Base-by-base conservation (phyloP, 192 early-diverging fungal genomes). In the Linnemannia hyalina region DNA sequence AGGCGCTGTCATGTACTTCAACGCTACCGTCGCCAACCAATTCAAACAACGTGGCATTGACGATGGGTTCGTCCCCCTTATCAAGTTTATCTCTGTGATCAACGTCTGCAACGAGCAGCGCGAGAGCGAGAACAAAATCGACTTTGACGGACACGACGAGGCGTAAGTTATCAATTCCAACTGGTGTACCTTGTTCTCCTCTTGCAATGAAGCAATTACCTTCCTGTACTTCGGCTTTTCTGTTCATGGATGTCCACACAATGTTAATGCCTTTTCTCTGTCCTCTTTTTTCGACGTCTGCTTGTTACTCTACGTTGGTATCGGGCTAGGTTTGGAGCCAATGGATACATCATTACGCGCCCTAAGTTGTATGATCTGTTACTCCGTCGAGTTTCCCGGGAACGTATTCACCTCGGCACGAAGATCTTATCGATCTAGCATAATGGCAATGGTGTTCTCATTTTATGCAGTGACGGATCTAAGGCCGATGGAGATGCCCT, bases 401-500 rank as follows among this genome's bases (percentile, higher is more conserved):
- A 80, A 22, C 74, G 74, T 41, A 35, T 83, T 63, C 63, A 74
- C 4, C 71, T 77, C 60, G 72, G 76, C 40, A 83, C 79, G 36
- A 63, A 73, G 32, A 20, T 83, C 18, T 2, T 83, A 1, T 40
- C 63, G 0, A 13, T 75, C 10, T 41, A 75, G 35, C 60, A 83
- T 5, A 49, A 57, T 47, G 73, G 74, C 10, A 41, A 78, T 20
- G 82, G 76, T 10, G 72, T 83, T 36, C 15, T 41, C 26, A 41
- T 74, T 23, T 55, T 22, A 2, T 82, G 38, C 26, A 60, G 75
- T 0, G 75, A 82, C 26, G 44, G 44, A 16, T 11, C 69, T 2
- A 36, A 35, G 4, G 18, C 41, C 11, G 69, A 82, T 13, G 81
- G 81, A 23, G 57, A 76, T 20, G 63, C 77, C 18, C 42, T 82